These are phyloP conservation scores for Lizonia empirigonia DNA, from an alignment of 2,329 filamentous ascomycete species.

Conservation along the genomic window DNA sequence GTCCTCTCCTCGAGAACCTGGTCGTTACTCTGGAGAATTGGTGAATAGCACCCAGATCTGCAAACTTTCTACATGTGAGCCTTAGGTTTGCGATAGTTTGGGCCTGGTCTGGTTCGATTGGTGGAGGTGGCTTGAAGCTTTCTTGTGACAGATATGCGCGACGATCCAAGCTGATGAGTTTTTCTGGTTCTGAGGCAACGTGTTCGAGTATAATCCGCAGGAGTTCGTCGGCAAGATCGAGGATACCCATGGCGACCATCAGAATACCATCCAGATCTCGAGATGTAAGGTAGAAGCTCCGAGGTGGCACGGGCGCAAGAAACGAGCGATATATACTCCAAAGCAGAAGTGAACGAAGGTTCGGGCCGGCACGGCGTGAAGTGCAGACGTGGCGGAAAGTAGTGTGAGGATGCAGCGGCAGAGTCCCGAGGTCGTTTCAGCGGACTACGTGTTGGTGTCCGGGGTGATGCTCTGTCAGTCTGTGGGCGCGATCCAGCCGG, in stretches of 20 bases:
- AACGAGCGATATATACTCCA: conserved; percentile 31
- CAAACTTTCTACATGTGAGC: conserved; percentile 53
- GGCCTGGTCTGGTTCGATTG: conserved; percentile 50
- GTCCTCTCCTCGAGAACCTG: conserved; percentile 57
- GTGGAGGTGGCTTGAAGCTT: conserved; percentile 55
- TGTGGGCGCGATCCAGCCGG: conserved; percentile 31
- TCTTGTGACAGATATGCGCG: conserved; percentile 59
- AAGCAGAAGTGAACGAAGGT: conserved; percentile 19
- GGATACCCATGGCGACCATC: conserved; percentile 43
- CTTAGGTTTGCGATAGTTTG: conserved; percentile 37
- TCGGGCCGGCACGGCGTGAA: conserved; percentile 32
- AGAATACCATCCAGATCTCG: conserved; percentile 35
- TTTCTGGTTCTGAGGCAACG: conserved; percentile 59
- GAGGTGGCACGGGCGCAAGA: conserved; percentile 13
- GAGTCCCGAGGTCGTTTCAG: conserved; percentile 28
- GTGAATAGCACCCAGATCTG: conserved; percentile 57
- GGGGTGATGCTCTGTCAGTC: conserved; percentile 28
- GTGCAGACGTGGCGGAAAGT: conserved; percentile 31
- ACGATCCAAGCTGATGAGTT: conserved; percentile 56
- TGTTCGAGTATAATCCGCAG: conserved; percentile 58
- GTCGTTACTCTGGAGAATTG: conserved; percentile 60
- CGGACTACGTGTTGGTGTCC: conserved; percentile 36
- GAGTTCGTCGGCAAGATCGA: conserved; percentile 57
- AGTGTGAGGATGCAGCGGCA: conserved; percentile 27
- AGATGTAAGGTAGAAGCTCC: conserved; percentile 11